Evolutionary conservation across 495 filamentous ascomycete genomes (phyloP).

Genomic region (Aspergillus bridgeri): DNA sequence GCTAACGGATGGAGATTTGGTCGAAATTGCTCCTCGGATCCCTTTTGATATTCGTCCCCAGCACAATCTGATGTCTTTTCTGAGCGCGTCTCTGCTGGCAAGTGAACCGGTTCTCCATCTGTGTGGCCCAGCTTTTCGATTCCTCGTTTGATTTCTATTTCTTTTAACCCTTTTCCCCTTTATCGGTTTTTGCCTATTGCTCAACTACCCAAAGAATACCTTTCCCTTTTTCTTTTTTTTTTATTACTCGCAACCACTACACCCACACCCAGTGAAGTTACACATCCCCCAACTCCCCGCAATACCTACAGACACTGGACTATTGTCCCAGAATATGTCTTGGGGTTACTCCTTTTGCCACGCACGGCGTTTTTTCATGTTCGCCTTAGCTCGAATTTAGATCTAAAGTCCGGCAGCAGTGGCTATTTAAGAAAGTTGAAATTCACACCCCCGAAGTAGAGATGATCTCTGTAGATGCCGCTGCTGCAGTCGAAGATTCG

Average conservation of each 20-base stretch:
- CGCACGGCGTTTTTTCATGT: slow-evolving; percentile 24
- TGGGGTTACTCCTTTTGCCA: slow-evolving; percentile 22
- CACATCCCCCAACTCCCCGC: slow-evolving; percentile 11
- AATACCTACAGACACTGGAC: slow-evolving; percentile 16
- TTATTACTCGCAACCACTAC: slow-evolving; percentile 10
- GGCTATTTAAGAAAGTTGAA: slow-evolving; percentile 23
- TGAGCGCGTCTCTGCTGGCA: slow-evolving; percentile 9
- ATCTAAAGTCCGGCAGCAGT: slow-evolving; percentile 23
- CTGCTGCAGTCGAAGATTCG: not conserved
- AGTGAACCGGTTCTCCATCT: slow-evolving; percentile 13
- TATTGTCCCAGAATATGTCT: slow-evolving; percentile 19
- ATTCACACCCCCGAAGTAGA: slow-evolving; percentile 7
- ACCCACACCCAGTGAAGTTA: not conserved
- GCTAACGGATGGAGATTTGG: slow-evolving; percentile 13
- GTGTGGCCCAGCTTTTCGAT: slow-evolving; percentile 17
- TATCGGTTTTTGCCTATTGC: slow-evolving; percentile 24
- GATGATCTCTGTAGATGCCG: not conserved
- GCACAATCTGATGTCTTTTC: slow-evolving; percentile 4
- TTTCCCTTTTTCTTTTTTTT: slow-evolving; percentile 22
- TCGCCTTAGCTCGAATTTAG: slow-evolving; percentile 27
- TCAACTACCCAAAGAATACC: slow-evolving; percentile 28
- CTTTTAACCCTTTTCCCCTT: slow-evolving; percentile 13
- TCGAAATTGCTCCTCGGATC: slow-evolving; percentile 8
- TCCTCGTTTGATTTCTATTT: slow-evolving; percentile 18
- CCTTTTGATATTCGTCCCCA: slow-evolving; percentile 3